phyloP scores from a whole-genome alignment of 164 flowering plant species.

The Berberis thunbergii region DNA sequence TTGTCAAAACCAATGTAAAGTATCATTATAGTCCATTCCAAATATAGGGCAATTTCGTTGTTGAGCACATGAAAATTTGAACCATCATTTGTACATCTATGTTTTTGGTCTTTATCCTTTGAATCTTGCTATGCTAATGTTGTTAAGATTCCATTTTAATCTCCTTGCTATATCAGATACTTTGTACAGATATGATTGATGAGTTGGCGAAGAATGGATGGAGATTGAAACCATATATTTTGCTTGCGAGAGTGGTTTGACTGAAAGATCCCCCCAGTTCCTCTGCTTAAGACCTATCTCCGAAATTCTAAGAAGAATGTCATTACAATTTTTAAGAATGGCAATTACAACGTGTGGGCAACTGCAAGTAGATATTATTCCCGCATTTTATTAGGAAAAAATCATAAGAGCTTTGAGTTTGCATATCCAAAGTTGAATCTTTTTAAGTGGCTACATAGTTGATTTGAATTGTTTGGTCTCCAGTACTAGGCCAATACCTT shows the following conservation, averaged over 20 bases:
- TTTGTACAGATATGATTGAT: constrained; percentile 35
- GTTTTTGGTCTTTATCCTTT: neutral
- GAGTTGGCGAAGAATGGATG: constrained; percentile 49
- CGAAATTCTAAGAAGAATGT: constrained; percentile 37
- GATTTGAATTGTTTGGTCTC: too few relatives aligned
- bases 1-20: too few relatives aligned
- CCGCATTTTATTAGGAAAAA: too few relatives aligned
- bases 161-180: neutral
- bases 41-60: too few relatives aligned
- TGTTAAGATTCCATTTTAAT: neutral
- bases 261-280: constrained; percentile 35
- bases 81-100: too few relatives aligned
- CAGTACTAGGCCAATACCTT: too few relatives aligned
- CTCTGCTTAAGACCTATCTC: constrained; percentile 39
- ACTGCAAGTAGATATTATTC: constrained; percentile 18
- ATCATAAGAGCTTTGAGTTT: too few relatives aligned
- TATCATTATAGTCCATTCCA: too few relatives aligned
- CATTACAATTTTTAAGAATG: constrained; percentile 26
- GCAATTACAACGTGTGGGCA: constrained; percentile 29
- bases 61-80: too few relatives aligned
- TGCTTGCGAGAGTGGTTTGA: constrained; percentile 43
- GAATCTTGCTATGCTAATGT: neutral
- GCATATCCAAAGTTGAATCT: too few relatives aligned
- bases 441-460: too few relatives aligned
- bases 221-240: constrained; percentile 59